phyloP scores from a whole-genome alignment of 2,329 filamentous ascomycete species.

The Xylariaceae sp. region DNA sequence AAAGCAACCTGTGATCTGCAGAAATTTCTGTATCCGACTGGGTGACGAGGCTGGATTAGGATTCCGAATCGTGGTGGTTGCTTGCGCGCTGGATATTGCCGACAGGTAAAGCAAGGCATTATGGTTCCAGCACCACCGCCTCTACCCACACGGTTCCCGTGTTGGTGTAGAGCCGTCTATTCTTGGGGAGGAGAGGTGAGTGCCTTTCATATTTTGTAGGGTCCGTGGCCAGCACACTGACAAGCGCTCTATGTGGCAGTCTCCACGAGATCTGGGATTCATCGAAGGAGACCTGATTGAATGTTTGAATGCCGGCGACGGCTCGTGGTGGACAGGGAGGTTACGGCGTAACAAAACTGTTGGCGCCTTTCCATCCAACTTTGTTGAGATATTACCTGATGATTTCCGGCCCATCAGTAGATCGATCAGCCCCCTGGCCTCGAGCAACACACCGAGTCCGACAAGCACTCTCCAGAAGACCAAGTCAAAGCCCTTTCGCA shows the following conservation, averaged over 20 bases:
- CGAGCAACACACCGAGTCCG: conserved; percentile 51
- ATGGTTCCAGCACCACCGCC: conserved; percentile 55
- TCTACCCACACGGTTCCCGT: conserved; percentile 76
- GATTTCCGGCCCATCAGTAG: conserved; percentile 73
- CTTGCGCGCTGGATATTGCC: conserved; percentile 6
- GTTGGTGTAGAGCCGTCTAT: conserved; percentile 87
- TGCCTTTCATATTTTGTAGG: conserved; percentile 9
- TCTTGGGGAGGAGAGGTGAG: conserved; percentile 84
- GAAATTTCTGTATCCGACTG: conserved; percentile 2
- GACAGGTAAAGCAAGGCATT: conserved; percentile 20
- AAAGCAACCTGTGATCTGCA: conserved; percentile 15
- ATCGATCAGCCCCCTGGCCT: conserved; percentile 57
- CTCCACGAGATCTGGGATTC: conserved; percentile 91
- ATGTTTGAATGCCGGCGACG: conserved; percentile 95
- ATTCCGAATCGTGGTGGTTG: background rate
- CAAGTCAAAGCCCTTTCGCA: conserved; percentile 59
- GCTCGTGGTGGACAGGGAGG: conserved; percentile 96
- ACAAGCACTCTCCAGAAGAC: conserved; percentile 54
- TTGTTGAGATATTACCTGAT: conserved; percentile 84
- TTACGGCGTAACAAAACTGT: conserved; percentile 85
- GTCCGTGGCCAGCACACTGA: conserved; percentile 22
- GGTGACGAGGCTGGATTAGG: conserved; percentile 5
- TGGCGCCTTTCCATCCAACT: conserved; percentile 94
- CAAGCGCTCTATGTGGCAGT: conserved; percentile 43
- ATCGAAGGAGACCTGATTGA: conserved; percentile 97